phyloP scores from a whole-genome alignment of 2,329 filamentous ascomycete genomes.

The Colletotrichum sp. region DNA sequence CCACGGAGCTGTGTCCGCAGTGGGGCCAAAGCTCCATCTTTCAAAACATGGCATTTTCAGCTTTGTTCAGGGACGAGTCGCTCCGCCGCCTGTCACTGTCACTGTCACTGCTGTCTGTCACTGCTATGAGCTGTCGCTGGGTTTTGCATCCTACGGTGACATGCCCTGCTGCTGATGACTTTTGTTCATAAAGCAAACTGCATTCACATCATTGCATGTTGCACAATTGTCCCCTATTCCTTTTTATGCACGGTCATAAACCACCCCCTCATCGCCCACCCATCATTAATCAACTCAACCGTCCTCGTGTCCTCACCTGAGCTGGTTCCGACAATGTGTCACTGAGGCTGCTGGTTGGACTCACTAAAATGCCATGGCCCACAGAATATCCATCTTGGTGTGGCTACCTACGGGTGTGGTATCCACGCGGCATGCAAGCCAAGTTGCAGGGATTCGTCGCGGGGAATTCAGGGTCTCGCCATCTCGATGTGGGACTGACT shows the following conservation, averaged over 20 bases:
- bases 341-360: background rate
- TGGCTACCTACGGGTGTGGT: background rate
- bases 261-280: background rate
- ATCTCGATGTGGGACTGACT: background rate
- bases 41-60: background rate
- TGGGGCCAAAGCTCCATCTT: background rate
- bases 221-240: background rate
- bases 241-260: background rate
- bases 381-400: background rate
- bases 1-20: background rate
- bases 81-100: background rate
- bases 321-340: background rate
- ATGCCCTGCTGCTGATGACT: background rate
- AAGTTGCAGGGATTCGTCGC: slow-evolving; percentile 6
- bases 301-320: background rate
- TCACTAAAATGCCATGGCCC: background rate
- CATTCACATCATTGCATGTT: background rate
- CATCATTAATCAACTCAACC: background rate
- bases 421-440: slow-evolving; percentile 4
- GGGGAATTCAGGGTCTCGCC: slow-evolving; percentile 9
- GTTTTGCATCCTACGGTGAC: background rate
- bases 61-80: background rate
- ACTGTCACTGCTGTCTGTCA: background rate
- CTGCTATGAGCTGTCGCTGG: background rate
- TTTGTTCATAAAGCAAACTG: background rate